These are phyloP conservation scores for Penicillium sp. DNA, from an alignment of 2,329 filamentous ascomycete species.

Conservation along the genomic window DNA sequence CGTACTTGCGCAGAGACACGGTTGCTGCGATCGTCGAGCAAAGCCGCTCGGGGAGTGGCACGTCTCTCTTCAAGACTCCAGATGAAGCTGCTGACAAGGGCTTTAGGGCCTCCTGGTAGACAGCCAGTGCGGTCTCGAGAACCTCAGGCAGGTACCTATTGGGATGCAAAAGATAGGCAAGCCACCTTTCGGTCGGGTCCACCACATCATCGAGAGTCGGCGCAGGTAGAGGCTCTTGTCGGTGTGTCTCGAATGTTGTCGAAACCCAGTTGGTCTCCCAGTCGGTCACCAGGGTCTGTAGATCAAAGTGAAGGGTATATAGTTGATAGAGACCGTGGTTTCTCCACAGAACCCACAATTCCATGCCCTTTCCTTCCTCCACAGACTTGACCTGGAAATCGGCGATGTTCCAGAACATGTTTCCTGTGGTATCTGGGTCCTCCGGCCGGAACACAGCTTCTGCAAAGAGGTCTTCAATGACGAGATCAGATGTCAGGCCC, in stretches of 20 bases:
- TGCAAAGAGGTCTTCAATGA: constrained; percentile 68
- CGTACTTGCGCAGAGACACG: constrained; percentile 58
- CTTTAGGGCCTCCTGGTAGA: constrained; percentile 66
- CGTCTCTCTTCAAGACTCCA: constrained; percentile 45
- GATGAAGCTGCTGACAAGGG: constrained; percentile 33
- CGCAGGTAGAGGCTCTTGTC: constrained; percentile 51
- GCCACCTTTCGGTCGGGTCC: constrained; percentile 77
- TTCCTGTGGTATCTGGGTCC: constrained; percentile 57
- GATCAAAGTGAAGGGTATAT: constrained; percentile 67
- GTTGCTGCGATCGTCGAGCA: constrained; percentile 67
- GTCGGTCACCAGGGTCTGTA: constrained; percentile 57
- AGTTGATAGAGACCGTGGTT: constrained; percentile 75
- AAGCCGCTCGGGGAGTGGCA: constrained; percentile 69
- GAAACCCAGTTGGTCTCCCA: constrained; percentile 69
- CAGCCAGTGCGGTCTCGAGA: constrained; percentile 74
- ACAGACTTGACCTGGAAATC: constrained; percentile 64
- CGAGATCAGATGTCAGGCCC: constrained; percentile 52
- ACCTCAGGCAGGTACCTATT: constrained; percentile 75
- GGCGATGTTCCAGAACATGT: constrained; percentile 72
- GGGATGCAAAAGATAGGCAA: constrained; percentile 75
- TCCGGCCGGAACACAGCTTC: constrained; percentile 61
- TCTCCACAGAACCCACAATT: constrained; percentile 76
- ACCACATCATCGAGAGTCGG: constrained; percentile 61
- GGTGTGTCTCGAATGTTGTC: constrained; percentile 58
- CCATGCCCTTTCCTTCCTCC: constrained; percentile 52